These are phyloP conservation scores for Termitomyces sp. DNA, from an alignment of 768 basidiomycete genomes.

Conservation along the genomic window DNA sequence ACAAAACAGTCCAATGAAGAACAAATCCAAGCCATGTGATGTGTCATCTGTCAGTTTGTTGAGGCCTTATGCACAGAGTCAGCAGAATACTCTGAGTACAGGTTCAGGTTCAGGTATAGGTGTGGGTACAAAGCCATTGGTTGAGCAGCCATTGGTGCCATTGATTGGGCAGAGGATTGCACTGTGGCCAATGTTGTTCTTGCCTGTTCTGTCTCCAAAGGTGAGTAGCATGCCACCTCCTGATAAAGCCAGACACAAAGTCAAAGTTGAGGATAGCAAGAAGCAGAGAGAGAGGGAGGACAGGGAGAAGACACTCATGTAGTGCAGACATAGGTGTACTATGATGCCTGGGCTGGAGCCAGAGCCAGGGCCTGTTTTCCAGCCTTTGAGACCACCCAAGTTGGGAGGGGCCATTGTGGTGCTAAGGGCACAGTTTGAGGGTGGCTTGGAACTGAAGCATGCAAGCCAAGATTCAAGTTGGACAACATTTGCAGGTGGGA, in stretches of 20 bases:
- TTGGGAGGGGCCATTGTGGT: conserved; percentile 17
- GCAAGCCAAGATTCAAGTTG: neutral
- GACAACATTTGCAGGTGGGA: too few relatives aligned
- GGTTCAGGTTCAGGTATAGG: too few relatives aligned
- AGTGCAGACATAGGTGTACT: conserved; percentile 42
- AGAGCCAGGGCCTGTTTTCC: conserved; percentile 55
- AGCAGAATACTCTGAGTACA: conserved; percentile 6
- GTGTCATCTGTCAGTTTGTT: conserved; percentile 42
- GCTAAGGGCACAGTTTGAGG: conserved; percentile 17
- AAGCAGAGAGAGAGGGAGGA: neutral
- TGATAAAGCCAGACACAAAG: neutral
- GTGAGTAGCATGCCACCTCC: neutral
- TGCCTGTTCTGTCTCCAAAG: neutral
- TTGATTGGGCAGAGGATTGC: conserved; percentile 53
- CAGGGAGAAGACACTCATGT: conserved; percentile 21
- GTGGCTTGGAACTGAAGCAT: neutral
- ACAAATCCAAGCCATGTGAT: conserved; percentile 23
- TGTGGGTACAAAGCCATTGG: neutral
- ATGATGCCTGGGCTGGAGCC: conserved; percentile 48
- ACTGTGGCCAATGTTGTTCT: conserved; percentile 50
- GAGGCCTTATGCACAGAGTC: conserved; percentile 39
- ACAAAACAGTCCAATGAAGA: neutral
- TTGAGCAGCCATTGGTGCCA: neutral
- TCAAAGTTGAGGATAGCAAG: neutral
- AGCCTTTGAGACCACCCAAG: conserved; percentile 49